Percentiles rank a stretch among this genome's conserved stretches.
phyloP scores from a whole-genome alignment of 352 stramenopile genomes.

The Phytophthora colocasiae region DNA sequence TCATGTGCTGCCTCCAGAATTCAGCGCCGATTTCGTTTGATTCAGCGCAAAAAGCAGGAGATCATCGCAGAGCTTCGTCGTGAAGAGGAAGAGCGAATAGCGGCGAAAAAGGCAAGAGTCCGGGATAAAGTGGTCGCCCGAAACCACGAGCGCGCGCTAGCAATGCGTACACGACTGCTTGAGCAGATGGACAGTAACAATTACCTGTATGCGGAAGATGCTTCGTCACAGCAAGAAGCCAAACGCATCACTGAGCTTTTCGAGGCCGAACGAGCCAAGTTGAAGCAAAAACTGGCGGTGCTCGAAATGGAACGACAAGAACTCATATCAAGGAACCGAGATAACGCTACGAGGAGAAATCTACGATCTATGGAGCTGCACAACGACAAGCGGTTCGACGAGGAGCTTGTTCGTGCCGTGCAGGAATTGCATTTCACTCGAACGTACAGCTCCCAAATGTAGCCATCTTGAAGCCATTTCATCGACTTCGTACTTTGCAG shows the following conservation, averaged over 20 bases:
- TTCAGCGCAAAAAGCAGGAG: slow-evolving; percentile 23
- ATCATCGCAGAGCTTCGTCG: slow-evolving; percentile 11
- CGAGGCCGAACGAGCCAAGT: slow-evolving; percentile 21
- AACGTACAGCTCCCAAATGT: slow-evolving; percentile 22
- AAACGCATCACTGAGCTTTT: slow-evolving; percentile 26
- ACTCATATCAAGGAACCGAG: slow-evolving; percentile 5
- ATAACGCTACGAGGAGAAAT: slow-evolving; percentile 2
- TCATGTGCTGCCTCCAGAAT: slow-evolving; percentile 44
- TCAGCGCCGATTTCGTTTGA: slow-evolving; percentile 38
- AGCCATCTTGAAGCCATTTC: background rate
- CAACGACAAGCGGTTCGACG: slow-evolving; percentile 32
- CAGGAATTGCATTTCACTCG: slow-evolving; percentile 41
- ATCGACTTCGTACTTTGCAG: slow-evolving; percentile 19
- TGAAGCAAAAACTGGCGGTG: slow-evolving; percentile 19
- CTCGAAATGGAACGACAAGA: slow-evolving; percentile 30
- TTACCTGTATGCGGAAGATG: background rate
- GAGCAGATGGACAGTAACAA: slow-evolving; percentile 12
- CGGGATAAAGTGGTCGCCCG: slow-evolving; percentile 46
- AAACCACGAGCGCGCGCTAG: slow-evolving; percentile 49
- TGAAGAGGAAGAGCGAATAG: slow-evolving; percentile 34
- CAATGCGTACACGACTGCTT: slow-evolving; percentile 35
- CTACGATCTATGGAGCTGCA: slow-evolving; percentile 10
- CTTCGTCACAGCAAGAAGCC: slow-evolving; percentile 1
- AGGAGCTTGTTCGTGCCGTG: slow-evolving; percentile 42
- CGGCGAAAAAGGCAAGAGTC: slow-evolving; percentile 43